Percentiles rank a stretch among this genome's conserved stretches.
Evolutionary conservation across 2,329 filamentous ascomycete genomes (phyloP).

Genomic region (Ascocoryne sarcoides): DNA sequence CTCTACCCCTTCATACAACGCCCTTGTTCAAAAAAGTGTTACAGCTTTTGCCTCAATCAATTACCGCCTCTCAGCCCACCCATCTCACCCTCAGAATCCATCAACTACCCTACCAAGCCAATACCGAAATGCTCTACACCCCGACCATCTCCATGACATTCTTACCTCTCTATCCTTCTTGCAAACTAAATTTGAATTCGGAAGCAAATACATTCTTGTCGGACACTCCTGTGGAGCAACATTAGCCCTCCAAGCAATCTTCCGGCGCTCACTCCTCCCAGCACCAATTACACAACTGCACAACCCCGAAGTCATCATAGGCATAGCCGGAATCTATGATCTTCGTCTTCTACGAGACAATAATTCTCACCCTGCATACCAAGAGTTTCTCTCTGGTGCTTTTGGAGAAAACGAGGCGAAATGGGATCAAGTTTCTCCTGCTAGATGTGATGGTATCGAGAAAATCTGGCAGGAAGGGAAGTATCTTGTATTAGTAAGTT

Average conservation of each 20-base stretch:
- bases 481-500: slow-evolving; percentile 22
- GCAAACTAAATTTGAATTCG: slow-evolving; percentile 37
- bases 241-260: slow-evolving; percentile 45
- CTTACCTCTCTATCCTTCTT: slow-evolving; percentile 41
- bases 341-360: slow-evolving; percentile 29
- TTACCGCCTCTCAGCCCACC: slow-evolving; percentile 53
- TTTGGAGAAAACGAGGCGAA: slow-evolving; percentile 36
- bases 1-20: slow-evolving; percentile 26
- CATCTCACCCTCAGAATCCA: slow-evolving; percentile 34
- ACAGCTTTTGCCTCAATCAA: slow-evolving; percentile 56
- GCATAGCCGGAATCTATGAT: slow-evolving; percentile 60
- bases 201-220: slow-evolving; percentile 42
- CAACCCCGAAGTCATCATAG: slow-evolving; percentile 44
- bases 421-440: slow-evolving; percentile 40
- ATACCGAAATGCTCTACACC: slow-evolving; percentile 42
- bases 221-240: slow-evolving; percentile 59
- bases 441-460: slow-evolving; percentile 1
- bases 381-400: slow-evolving; percentile 28
- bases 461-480: slow-evolving; percentile 6
- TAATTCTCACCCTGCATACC: slow-evolving; percentile 14
- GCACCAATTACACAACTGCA: slow-evolving; percentile 2
- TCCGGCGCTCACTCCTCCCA: slow-evolving; percentile 9
- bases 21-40: slow-evolving; percentile 29
- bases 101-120: slow-evolving; percentile 1
- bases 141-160: slow-evolving; percentile 53